Evolutionary conservation across 2,329 filamentous ascomycete genomes (phyloP), one percentile per base, ranked within the genome.

Genomic region (Stagonosporopsis cucurbitacearum): DNA sequence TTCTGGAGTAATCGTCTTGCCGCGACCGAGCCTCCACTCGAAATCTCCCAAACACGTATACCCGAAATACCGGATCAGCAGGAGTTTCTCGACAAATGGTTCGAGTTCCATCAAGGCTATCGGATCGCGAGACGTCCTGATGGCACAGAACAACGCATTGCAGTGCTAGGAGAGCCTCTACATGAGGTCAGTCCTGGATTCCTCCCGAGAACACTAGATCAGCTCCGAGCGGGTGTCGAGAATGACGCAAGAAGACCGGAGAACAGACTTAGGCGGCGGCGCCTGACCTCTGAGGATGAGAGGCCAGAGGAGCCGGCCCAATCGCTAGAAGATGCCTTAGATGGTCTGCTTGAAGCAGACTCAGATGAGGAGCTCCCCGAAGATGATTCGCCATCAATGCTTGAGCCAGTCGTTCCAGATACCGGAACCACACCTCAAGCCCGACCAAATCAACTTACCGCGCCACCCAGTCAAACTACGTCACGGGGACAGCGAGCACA

Each of bases 61-160:
- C 80, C 80, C 11, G 69, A 78, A 17, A 68, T 75, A 25, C 80
- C 80, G 9, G 78, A 81, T 59, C 80, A 81, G 68, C 70, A 68
- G 28, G 76, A 72, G 15, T 82, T 82, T 50, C 61, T 82, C 9
- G 63, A 75, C 17, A 66, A 72, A 30, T 82, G 80, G 80, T 80
- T 78, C 60, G 79, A 82, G 47, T 82, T 80, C 57, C 76, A 82
- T 60, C 74, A 74, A 50, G 80, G 80, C 28, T 81, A 78, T 55
- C 67, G 79, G 37, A 69, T 76, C 9, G 73, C 76, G 2, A 69
- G 40, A 48, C 67, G 65, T 19, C 64, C 75, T 20, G 77, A 81
- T 64, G 80, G 80, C 13, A 71, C 64, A 3, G 78, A 82, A 57
- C 71, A 77, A 47, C 75, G 75, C 25, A 75, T 80, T 28, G 74